Percentiles rank a stretch among this genome's conserved stretches.
phyloP scores from a whole-genome alignment of 345 rosid genomes.

The Brassica rapa region DNA sequence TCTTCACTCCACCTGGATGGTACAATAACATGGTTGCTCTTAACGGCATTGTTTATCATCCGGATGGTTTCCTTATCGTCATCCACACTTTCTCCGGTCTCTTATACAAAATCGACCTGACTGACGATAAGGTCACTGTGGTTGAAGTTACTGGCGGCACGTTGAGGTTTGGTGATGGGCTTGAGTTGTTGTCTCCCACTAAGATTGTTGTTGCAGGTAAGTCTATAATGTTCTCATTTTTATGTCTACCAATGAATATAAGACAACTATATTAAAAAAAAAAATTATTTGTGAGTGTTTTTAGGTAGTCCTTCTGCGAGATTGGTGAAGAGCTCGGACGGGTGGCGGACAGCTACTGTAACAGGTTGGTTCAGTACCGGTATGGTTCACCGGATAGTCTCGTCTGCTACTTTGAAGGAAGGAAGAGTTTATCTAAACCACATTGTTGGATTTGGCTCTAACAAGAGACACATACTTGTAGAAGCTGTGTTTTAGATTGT shows the following conservation, averaged over 20 bases:
- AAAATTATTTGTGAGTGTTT: neutral
- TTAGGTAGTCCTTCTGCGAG: slow-evolving; percentile 65
- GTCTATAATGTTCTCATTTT: neutral
- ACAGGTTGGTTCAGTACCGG: slow-evolving; percentile 63
- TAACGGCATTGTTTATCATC: slow-evolving; percentile 86
- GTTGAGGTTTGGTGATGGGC: slow-evolving; percentile 68
- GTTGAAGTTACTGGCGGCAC: slow-evolving; percentile 60
- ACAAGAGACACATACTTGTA: slow-evolving; percentile 74
- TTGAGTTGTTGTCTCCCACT: slow-evolving; percentile 65
- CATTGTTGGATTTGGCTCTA: slow-evolving; percentile 76
- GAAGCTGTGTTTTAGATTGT: slow-evolving; percentile 64
- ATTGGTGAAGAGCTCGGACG: slow-evolving; percentile 76
- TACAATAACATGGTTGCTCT: slow-evolving; percentile 61
- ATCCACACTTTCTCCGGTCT: slow-evolving; percentile 72
- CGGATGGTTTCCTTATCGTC: slow-evolving; percentile 72
- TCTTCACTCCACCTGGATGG: slow-evolving; percentile 71
- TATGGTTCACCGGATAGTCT: slow-evolving; percentile 65
- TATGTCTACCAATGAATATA: neutral
- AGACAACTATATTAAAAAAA: neutral
- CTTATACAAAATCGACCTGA: slow-evolving; percentile 58
- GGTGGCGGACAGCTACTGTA: slow-evolving; percentile 78
- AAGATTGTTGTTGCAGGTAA: slow-evolving; percentile 75
- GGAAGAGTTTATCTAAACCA: slow-evolving; percentile 79
- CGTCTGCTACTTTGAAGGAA: slow-evolving; percentile 82
- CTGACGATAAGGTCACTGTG: slow-evolving; percentile 41